Conservation (phyloP, 495 filamentous ascomycete species). For the Annulohypoxylon nitens region DNA sequence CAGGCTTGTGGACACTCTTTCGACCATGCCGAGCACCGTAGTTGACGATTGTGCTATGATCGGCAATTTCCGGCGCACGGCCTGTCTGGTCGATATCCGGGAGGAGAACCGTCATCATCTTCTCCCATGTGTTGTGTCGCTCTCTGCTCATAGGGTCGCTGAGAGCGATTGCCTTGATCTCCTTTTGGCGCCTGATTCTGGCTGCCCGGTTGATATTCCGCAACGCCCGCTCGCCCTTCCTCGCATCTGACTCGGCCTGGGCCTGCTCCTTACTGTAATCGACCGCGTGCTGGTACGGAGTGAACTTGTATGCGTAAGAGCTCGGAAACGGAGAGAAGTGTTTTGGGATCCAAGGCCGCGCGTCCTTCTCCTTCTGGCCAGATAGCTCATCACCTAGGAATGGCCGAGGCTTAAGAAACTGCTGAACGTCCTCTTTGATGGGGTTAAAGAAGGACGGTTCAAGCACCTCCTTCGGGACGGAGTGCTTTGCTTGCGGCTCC, state of each 20-base stretch:
- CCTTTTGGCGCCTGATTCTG: constrained; percentile 64
- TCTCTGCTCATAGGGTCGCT: constrained; percentile 51
- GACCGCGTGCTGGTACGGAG: constrained; percentile 49
- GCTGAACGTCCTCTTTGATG: constrained; percentile 43
- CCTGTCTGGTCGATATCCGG: constrained; percentile 67
- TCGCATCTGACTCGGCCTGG: constrained; percentile 59
- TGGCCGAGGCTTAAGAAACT: constrained; percentile 52
- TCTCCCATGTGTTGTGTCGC: constrained; percentile 59
- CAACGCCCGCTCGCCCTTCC: constrained; percentile 61
- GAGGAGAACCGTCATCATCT: constrained; percentile 57
- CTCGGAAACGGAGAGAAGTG: constrained; percentile 61
- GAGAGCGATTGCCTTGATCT: constrained; percentile 57
- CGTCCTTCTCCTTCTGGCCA: constrained; percentile 58
- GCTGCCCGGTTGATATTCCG: constrained; percentile 60
- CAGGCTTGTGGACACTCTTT: constrained; percentile 52
- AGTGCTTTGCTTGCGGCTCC: constrained; percentile 57
- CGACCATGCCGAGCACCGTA: constrained; percentile 53
- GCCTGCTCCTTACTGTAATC: constrained; percentile 58
- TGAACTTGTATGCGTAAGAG: constrained; percentile 62
- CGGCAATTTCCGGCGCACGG: constrained; percentile 70
- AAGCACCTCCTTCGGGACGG: constrained; percentile 52
- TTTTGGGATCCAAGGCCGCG: constrained; percentile 57
- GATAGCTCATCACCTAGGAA: constrained; percentile 57
- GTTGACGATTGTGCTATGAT: constrained; percentile 64
- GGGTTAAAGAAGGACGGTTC: constrained; percentile 51